Conservation (phyloP, 148 eudicot genomes). For the Diospyros lotus region DNA sequence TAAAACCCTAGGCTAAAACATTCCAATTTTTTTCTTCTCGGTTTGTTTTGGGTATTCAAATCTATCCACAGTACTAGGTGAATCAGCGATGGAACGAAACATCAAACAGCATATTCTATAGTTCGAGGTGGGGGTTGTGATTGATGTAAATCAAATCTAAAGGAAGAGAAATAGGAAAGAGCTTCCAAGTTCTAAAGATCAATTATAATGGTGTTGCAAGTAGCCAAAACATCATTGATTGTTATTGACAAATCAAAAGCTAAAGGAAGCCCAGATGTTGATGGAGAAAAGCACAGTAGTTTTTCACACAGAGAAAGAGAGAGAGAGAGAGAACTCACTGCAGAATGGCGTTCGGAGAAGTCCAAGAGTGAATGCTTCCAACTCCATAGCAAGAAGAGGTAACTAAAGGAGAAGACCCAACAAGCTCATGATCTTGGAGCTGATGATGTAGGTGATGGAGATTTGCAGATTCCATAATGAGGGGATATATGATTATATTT, state of each 20-base stretch:
- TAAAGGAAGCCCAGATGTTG: slow-evolving; percentile 5
- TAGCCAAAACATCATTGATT: slow-evolving; percentile 11
- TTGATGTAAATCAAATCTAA: slow-evolving; percentile 24
- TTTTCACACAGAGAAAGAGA: not conserved
- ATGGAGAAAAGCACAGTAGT: not conserved
- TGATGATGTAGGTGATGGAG: slow-evolving; percentile 38
- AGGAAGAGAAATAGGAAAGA: slow-evolving; percentile 11
- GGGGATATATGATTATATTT: not conserved
- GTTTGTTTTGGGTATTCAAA: not conserved
- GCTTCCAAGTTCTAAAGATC: slow-evolving; percentile 15
- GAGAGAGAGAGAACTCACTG: slow-evolving; percentile 30
- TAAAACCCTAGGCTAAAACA: slow-evolving; percentile 6
- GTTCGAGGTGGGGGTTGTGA: not conserved
- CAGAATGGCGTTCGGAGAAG: slow-evolving; percentile 44
- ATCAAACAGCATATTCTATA: slow-evolving; percentile 11
- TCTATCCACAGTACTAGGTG: not conserved
- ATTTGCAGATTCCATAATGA: slow-evolving; percentile 63
- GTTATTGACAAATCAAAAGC: slow-evolving; percentile 6
- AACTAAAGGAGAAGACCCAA: slow-evolving; percentile 32
- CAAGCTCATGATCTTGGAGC: slow-evolving; percentile 46
- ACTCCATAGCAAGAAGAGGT: slow-evolving; percentile 40
- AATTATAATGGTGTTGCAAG: slow-evolving; percentile 1
- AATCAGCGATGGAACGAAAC: not conserved
- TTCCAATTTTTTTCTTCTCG: no score
- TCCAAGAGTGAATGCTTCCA: slow-evolving; percentile 31